Evolutionary conservation across 495 filamentous ascomycete species (phyloP), one percentile per base, ranked within the genome.

Genomic region (Trichoderma asperelloides): DNA sequence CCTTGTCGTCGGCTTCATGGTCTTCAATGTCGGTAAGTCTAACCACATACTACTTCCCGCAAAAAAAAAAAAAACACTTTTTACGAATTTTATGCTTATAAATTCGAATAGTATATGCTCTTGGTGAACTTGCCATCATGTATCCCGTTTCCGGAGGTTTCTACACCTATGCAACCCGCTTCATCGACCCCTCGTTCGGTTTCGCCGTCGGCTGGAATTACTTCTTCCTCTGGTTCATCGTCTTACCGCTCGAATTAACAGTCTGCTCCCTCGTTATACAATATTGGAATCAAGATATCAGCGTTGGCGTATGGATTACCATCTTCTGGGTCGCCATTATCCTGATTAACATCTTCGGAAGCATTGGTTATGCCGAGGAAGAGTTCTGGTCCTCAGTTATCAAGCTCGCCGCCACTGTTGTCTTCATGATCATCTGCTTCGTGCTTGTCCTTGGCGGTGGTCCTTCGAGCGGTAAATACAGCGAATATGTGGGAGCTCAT

Each of bases 151-250:
- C 79, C 68, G 82, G 82, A 72, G 78, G 81, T 69, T 79, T 85
- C 76, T 83, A 84, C 43, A 80, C 89, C 28, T 91, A 91, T 68
- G 88, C 89, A 57, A 81, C 87, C 66, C 86, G 90, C 68, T 89
- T 92, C 70, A 86, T 92, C 69, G 87, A 91, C 69, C 87, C 88
- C 12, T 87, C 88, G 66, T 86, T 92, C 82, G 92, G 92, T 62
- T 96, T 96, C 74, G 89, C 92, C 68, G 92, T 96, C 81, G 92
- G 92, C 63, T 91, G 88, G 87, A 87, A 90, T 72, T 92, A 91
- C 72, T 84, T 87, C 66, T 78, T 89, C 65, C 80, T 83, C 71
- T 91, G 89, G 89, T 73, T 78, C 45, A 75, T 84, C 60, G 81
- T 86, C 49, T 74, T 87, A 33, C 83, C 83, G 40, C 77, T 86